These are phyloP conservation scores for Ochetophila trinervis DNA, from an alignment of 306 rosid genomes.

Conservation along the genomic window DNA sequence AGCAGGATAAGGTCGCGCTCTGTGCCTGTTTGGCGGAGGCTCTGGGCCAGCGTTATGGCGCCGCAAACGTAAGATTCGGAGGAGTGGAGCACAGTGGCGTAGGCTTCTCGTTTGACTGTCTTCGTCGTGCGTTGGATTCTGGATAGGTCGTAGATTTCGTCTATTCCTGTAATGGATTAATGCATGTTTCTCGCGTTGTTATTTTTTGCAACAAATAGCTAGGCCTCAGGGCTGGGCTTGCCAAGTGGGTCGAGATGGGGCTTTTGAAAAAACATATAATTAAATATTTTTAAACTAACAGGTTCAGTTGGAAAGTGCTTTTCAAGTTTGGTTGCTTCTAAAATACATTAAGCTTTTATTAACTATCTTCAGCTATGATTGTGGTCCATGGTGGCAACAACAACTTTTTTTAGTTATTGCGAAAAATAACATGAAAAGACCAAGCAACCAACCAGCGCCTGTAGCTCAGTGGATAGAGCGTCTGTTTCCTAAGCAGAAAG, in stretches of 20 bases:
- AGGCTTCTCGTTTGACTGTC: conserved; percentile 65
- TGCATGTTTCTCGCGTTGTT: neutral
- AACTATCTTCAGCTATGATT: too few relatives aligned
- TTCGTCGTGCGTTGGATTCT: conserved; percentile 40
- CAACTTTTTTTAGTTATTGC: too few relatives aligned
- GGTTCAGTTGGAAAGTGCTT: too few relatives aligned
- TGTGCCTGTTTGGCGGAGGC: conserved; percentile 68
- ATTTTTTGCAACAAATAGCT: neutral
- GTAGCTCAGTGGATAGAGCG: conserved; percentile 77
- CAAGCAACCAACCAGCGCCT: conserved; percentile 23
- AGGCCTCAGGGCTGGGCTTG: too few relatives aligned
- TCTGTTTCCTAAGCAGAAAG: conserved; percentile 76
- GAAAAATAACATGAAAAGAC: too few relatives aligned
- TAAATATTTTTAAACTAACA: too few relatives aligned
- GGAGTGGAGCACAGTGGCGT: conserved; percentile 82
- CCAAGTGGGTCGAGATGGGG: too few relatives aligned
- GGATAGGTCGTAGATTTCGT: conserved; percentile 61
- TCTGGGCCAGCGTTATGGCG: conserved; percentile 76
- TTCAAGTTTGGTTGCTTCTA: too few relatives aligned
- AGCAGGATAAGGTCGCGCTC: conserved; percentile 79
- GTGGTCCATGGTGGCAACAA: too few relatives aligned
- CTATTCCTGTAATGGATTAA: conserved; percentile 45
- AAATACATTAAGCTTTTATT: too few relatives aligned
- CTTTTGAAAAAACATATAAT: too few relatives aligned
- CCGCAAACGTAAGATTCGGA: conserved; percentile 78